Evolutionary conservation across 352 stramenopile genomes (phyloP), one percentile per base, ranked within the genome.

Genomic region (Globisporangium barbulae): DNA sequence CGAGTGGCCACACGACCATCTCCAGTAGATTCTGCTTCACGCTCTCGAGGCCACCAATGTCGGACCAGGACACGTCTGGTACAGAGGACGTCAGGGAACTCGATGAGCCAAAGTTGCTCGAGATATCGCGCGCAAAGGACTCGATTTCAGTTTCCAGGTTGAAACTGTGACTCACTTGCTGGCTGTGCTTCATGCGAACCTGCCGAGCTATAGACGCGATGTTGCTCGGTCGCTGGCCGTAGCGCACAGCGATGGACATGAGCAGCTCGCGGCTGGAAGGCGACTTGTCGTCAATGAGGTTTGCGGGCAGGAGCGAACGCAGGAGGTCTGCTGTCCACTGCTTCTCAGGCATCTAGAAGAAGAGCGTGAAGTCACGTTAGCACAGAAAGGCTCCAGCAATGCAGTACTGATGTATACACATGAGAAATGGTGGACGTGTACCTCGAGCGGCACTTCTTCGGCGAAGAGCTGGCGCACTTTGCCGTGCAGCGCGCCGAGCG

Each of bases 1-100:
- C 85, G 28, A 94, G 64, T 13, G 87, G 87, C 87, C 87, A 96
- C 21, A 96, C 87, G 3, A 91, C 85, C 85, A 92, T 96, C 63
- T 96, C 87, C 28, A 88, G 63, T 22, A 96, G 64, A 6, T 63
- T 82, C 63, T 94, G 85, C 61, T 96, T 96, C 56, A 93, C 79
- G 31, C 62, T 55, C 13, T 81, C 71, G 4, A 91, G 65, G 0
- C 87, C 87, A 25, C 87, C 87, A 48, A 96, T 96, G 39, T 93
- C 83, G 1, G 73, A 52, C 87, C 87, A 96, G 21, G 64, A 72
- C 6, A 95, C 83, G 21, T 82, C 76, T 13, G 84, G 83, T 0
- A 91, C 72, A 0, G 72, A 85, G 3, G 81, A 78, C 13, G 70
- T 71, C 1, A 91, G 54, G 0, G 70, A 69, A 3, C 63, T 73